phyloP scores from a whole-genome alignment of 2,329 filamentous ascomycete genomes.

The Xylariaceae sp. region DNA sequence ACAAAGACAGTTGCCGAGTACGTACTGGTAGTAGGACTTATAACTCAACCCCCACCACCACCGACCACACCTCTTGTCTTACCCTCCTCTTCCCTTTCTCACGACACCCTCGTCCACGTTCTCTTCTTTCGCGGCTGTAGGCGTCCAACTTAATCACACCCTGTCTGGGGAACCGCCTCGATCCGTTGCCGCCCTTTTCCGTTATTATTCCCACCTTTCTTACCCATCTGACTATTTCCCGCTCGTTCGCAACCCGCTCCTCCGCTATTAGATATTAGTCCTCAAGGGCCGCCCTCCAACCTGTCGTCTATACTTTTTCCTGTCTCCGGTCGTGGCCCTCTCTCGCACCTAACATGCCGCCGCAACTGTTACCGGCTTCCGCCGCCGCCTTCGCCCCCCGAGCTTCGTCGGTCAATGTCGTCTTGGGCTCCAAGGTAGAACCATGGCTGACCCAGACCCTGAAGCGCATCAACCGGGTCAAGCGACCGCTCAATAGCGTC shows the following conservation, averaged over 20 bases:
- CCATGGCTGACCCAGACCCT: constrained; percentile 95
- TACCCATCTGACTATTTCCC: constrained; percentile 30
- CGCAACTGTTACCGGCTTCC: constrained; percentile 88
- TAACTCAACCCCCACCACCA: constrained; percentile 49
- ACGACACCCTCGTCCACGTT: constrained; percentile 56
- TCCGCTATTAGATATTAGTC: constrained; percentile 31
- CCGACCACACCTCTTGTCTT: constrained; percentile 41
- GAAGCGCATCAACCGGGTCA: constrained; percentile 94
- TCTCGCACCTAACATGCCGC: constrained; percentile 64
- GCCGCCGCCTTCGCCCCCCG: constrained; percentile 94
- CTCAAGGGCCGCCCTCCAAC: constrained; percentile 18
- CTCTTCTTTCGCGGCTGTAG: constrained; percentile 57
- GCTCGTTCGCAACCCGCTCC: constrained; percentile 23
- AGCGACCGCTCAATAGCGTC: constrained; percentile 95
- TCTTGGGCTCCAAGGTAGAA: constrained; percentile 86
- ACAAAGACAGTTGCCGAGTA: not conserved
- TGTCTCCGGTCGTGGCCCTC: constrained; percentile 1
- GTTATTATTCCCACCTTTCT: constrained; percentile 38
- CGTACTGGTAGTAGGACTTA: constrained; percentile 27
- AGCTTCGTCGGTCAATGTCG: constrained; percentile 85
- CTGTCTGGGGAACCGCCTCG: constrained; percentile 53
- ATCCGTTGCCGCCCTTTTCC: constrained; percentile 43
- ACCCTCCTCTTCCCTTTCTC: constrained; percentile 47
- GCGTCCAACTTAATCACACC: constrained; percentile 56
- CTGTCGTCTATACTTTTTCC: constrained; percentile 16